Percentiles rank a stretch among this genome's conserved stretches.
These are phyloP conservation scores for Fraxinus quadrangulata DNA, from an alignment of 257 asterid species.

Conservation along the genomic window DNA sequence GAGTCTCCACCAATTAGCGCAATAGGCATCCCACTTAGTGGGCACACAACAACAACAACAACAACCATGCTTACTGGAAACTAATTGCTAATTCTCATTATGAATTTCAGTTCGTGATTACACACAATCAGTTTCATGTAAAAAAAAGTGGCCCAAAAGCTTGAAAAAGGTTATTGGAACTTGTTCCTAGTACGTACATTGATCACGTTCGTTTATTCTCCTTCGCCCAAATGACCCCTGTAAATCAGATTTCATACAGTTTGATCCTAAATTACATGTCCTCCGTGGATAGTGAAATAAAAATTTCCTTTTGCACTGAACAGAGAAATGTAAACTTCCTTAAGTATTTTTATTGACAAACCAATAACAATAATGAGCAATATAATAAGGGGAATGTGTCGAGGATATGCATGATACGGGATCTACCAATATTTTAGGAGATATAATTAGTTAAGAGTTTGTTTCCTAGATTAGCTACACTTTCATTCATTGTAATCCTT, in stretches of 20 bases:
- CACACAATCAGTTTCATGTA: neutral
- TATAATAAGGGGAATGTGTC: too few relatives aligned
- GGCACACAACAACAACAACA: neutral
- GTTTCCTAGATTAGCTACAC: too few relatives aligned
- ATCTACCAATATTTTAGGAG: too few relatives aligned
- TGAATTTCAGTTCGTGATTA: neutral
- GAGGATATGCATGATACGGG: too few relatives aligned
- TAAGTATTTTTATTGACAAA: too few relatives aligned
- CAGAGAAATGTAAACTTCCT: neutral
- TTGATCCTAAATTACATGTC: neutral
- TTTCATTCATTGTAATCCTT: too few relatives aligned
- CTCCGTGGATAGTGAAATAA: neutral
- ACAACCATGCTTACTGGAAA: neutral
- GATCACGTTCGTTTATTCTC: neutral
- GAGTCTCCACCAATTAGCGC: constrained; percentile 10
- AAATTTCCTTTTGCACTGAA: neutral
- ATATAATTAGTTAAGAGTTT: too few relatives aligned
- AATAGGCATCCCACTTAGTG: constrained; percentile 18
- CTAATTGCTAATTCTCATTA: neutral
- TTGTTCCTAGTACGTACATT: neutral
- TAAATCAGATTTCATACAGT: too few relatives aligned
- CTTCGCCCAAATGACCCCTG: neutral
- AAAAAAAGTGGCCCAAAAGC: neutral
- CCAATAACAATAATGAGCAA: too few relatives aligned
- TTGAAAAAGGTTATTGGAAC: neutral